These are phyloP conservation scores for Claviceps purpurea DNA, from an alignment of 2,329 filamentous ascomycete species.

Conservation along the genomic window DNA sequence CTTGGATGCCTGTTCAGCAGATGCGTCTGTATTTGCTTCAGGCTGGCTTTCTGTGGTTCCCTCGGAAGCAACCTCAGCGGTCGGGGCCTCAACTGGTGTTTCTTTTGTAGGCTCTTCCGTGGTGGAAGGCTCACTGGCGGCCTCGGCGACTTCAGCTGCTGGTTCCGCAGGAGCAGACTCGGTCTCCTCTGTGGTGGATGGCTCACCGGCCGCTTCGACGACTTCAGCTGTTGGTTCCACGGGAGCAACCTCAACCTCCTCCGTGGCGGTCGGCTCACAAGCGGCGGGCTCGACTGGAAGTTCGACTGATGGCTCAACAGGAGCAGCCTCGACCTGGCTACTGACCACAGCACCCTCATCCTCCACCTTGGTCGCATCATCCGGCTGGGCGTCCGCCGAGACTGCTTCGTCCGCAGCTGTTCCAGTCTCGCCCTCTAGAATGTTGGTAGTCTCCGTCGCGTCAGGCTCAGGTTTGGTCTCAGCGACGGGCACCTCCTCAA, in stretches of 20 bases:
- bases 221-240: neutral
- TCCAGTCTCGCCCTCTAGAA: neutral
- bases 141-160: neutral
- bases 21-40: constrained; percentile 1
- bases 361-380: neutral
- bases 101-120: neutral
- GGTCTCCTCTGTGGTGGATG: no score
- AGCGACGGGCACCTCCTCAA: neutral
- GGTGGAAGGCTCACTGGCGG: neutral
- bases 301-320: neutral
- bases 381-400: neutral
- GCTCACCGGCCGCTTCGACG: no score
- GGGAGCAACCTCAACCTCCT: neutral
- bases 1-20: neutral
- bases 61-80: neutral
- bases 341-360: neutral
- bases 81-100: neutral
- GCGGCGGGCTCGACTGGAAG: neutral
- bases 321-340: neutral
- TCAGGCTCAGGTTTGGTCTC: neutral
- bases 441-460: neutral
- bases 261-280: neutral
- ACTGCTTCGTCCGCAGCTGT: neutral
- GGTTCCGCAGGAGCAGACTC: neutral
- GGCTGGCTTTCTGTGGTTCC: neutral